Evolutionary conservation across 2,329 filamentous ascomycete species (phyloP).

Genomic region (Lachnum nothofagi): DNA sequence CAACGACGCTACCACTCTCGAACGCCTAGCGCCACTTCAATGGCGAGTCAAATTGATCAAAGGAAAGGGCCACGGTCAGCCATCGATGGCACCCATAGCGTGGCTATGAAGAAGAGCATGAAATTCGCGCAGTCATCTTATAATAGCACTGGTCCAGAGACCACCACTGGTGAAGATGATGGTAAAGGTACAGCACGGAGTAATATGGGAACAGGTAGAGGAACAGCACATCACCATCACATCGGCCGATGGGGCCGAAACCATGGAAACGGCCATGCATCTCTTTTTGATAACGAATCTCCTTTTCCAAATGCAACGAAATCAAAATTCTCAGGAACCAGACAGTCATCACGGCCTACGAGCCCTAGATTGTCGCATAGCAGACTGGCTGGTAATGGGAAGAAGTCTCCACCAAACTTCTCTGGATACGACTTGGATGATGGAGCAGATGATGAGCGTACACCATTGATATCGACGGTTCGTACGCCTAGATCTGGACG

Average conservation of each 20-base stretch:
- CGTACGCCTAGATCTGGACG: slow-evolving; percentile 57
- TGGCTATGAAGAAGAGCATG: slow-evolving; percentile 84
- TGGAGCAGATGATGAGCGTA: slow-evolving; percentile 79
- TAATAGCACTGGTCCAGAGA: slow-evolving; percentile 51
- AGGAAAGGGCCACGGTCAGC: slow-evolving; percentile 47
- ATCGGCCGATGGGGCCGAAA: slow-evolving; percentile 73
- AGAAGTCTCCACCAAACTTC: slow-evolving; percentile 58
- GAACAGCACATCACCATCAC: slow-evolving; percentile 71
- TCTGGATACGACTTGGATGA: slow-evolving; percentile 76
- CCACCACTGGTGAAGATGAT: slow-evolving; percentile 57
- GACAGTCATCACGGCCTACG: slow-evolving; percentile 61
- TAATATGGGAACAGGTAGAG: slow-evolving; percentile 57
- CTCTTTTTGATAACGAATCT: slow-evolving; percentile 71
- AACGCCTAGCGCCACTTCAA: slow-evolving; percentile 88
- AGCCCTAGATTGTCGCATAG: slow-evolving; percentile 58
- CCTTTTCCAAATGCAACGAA: slow-evolving; percentile 66
- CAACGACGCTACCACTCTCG: slow-evolving; percentile 82
- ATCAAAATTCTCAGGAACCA: slow-evolving; percentile 56
- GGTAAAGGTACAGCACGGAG: slow-evolving; percentile 59
- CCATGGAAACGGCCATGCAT: slow-evolving; percentile 60
- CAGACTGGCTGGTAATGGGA: slow-evolving; percentile 40
- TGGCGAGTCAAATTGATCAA: slow-evolving; percentile 64
- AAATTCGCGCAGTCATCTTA: slow-evolving; percentile 81
- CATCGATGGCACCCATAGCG: slow-evolving; percentile 57
- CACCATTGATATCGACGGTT: slow-evolving; percentile 65